Percentiles rank a stretch among this genome's conserved stretches.
These are phyloP conservation scores for Phylloboletellus chloephorus DNA, from an alignment of 1,284 basidiomycete genomes.

Conservation along the genomic window DNA sequence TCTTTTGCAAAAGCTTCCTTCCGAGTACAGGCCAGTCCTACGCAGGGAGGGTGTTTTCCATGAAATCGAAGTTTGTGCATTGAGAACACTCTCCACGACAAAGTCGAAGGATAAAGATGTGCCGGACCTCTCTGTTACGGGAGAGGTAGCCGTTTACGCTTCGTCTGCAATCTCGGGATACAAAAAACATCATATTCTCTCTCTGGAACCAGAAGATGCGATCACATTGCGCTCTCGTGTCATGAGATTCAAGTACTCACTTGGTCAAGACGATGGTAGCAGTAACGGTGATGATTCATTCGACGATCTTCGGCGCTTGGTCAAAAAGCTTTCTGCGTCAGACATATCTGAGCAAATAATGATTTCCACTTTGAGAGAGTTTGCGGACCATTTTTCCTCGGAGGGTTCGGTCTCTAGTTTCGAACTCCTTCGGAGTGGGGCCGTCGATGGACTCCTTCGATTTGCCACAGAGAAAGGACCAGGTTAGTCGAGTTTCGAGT, in stretches of 20 bases:
- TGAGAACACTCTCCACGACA: conserved; percentile 50
- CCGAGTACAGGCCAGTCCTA: conserved; percentile 82
- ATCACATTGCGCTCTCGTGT: conserved; percentile 86
- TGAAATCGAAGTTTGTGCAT: conserved; percentile 76
- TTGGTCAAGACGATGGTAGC: conserved; percentile 52
- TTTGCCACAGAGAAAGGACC: conserved; percentile 67
- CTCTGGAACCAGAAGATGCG: conserved; percentile 79
- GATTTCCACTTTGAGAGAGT: conserved; percentile 58
- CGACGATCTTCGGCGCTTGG: conserved; percentile 57
- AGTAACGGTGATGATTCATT: conserved; percentile 64
- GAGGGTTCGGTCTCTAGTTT: conserved; percentile 88
- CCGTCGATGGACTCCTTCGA: conserved; percentile 82
- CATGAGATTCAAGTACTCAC: conserved; percentile 74
- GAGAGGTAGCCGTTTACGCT: conserved; percentile 32
- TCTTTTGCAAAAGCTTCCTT: conserved; percentile 74
- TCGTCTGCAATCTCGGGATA: conserved; percentile 51
- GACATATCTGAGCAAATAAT: conserved; percentile 62
- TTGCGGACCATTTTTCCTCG: conserved; percentile 79
- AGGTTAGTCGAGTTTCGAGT: conserved; percentile 18
- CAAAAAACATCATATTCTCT: conserved; percentile 60
- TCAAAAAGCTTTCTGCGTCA: conserved; percentile 53
- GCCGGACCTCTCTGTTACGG: conserved; percentile 35
- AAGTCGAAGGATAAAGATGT: conserved; percentile 51
- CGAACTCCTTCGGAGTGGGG: conserved; percentile 89
- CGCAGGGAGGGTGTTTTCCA: conserved; percentile 91